phyloP scores from a whole-genome alignment of 257 asterid genomes.

The Cinchona pubescens region DNA sequence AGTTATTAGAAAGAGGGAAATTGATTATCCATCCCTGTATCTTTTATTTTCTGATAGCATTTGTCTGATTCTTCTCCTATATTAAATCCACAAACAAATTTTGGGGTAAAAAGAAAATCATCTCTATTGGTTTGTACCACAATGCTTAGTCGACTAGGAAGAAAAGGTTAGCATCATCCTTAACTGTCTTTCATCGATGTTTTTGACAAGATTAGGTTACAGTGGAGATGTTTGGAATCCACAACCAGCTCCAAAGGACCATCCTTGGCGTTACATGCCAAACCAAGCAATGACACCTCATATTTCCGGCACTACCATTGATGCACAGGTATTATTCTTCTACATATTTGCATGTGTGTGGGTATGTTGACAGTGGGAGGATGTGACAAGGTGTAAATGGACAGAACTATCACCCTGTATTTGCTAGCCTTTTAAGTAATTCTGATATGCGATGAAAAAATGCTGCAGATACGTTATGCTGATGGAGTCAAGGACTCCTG shows the following conservation, averaged over 20 bases:
- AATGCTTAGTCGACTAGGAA: background rate
- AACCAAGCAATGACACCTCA: constrained; percentile 99
- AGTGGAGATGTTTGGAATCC: constrained; percentile 99
- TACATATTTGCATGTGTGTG: background rate
- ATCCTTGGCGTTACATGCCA: constrained; percentile 99
- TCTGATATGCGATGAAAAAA: constrained; percentile 1
- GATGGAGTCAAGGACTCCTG: constrained; percentile 92
- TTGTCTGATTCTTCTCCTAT: background rate
- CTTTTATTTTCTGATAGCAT: background rate
- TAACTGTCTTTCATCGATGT: background rate
- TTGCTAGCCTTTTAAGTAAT: background rate
- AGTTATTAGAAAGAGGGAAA: background rate
- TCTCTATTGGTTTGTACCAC: background rate
- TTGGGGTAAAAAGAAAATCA: background rate
- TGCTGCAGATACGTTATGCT: constrained; percentile 80
- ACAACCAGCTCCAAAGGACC: constrained; percentile 99
- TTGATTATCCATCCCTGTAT: background rate
- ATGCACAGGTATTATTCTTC: constrained; percentile 65
- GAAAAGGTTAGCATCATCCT: background rate
- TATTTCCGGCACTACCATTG: constrained; percentile 93
- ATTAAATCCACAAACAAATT: background rate
- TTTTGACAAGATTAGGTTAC: constrained; percentile 49
- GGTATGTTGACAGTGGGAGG: background rate
- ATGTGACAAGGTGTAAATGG: background rate
- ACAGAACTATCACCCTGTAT: too few relatives aligned